Conservation (phyloP, 1,284 basidiomycete species). For the Tilletia walkeri region DNA sequence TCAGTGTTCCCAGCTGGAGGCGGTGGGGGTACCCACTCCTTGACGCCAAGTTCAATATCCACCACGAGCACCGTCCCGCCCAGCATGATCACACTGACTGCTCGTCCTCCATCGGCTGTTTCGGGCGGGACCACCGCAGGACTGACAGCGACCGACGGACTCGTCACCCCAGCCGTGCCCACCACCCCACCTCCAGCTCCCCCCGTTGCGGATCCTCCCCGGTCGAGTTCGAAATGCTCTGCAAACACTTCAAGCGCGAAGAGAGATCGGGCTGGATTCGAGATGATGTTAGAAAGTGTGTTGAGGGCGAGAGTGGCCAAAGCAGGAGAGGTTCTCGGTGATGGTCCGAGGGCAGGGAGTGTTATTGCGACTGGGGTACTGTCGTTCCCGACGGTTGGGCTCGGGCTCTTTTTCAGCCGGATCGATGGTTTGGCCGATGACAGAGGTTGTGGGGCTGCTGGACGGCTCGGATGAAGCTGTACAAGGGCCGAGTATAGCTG, state of each 20-base stretch:
- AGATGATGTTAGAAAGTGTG: constrained; percentile 4
- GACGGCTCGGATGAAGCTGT: background rate
- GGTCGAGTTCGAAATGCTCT: constrained; percentile 11
- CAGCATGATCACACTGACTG: constrained; percentile 10
- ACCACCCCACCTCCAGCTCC: background rate
- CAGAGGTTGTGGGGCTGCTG: background rate
- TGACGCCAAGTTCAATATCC: constrained; percentile 4
- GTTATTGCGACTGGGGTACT: too few species aligned
- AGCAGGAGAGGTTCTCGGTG: background rate
- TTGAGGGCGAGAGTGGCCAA: constrained; percentile 8
- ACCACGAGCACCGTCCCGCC: constrained; percentile 1
- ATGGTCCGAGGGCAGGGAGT: background rate
- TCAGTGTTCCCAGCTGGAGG: background rate
- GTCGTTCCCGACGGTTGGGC: too few species aligned
- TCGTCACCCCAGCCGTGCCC: background rate
- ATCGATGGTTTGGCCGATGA: too few species aligned
- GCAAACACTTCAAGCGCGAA: constrained; percentile 4
- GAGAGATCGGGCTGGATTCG: background rate
- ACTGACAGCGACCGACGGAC: constrained; percentile 11
- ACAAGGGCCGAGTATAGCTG: constrained; percentile 5
- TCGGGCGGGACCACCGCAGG: constrained; percentile 5
- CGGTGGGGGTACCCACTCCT: background rate
- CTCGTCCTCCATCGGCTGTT: constrained; percentile 2
- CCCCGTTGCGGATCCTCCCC: background rate
- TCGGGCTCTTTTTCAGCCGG: too few species aligned